A percentile compares a stretch with the other conserved stretches of the same genome.
phyloP scores from a whole-genome alignment of 2,329 filamentous ascomycete genomes.

The Alternaria atra region DNA sequence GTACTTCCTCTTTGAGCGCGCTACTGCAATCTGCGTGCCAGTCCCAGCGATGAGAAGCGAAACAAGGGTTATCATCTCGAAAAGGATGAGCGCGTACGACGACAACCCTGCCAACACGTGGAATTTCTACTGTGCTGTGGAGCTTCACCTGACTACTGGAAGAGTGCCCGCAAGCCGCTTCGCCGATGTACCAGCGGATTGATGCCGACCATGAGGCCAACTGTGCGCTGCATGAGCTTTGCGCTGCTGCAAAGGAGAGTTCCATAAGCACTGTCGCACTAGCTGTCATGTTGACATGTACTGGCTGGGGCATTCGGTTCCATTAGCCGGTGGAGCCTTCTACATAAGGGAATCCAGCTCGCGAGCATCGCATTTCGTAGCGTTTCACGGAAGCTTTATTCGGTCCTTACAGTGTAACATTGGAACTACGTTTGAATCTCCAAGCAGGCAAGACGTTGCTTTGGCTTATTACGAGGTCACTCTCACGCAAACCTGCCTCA shows the following conservation, averaged over 20 bases:
- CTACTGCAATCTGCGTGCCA: conserved; percentile 49
- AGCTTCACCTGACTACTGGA: conserved; percentile 35
- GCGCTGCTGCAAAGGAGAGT: conserved; percentile 15
- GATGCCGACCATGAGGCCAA: conserved; percentile 15
- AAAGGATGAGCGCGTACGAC: conserved; percentile 39
- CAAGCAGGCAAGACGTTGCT: conserved; percentile 20
- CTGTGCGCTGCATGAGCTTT: conserved; percentile 19
- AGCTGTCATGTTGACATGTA: conserved; percentile 22
- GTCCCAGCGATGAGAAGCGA: conserved; percentile 50
- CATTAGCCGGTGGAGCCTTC: conserved; percentile 38
- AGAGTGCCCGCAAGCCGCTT: conserved; percentile 33
- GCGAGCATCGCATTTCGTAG: conserved; percentile 36
- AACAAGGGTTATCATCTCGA: conserved; percentile 37
- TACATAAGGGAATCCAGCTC: conserved; percentile 36
- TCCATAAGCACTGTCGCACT: conserved; percentile 25
- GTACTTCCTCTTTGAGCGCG: conserved; percentile 33
- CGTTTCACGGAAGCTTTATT: conserved; percentile 36
- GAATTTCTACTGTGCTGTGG: conserved; percentile 31
- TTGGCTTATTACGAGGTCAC: conserved; percentile 26
- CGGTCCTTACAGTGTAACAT: conserved; percentile 16
- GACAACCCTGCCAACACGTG: conserved; percentile 50
- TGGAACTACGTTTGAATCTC: conserved; percentile 22
- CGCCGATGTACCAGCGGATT: conserved; percentile 25
- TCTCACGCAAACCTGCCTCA: conserved; percentile 17
- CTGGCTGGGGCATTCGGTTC: conserved; percentile 29